A percentile compares a stretch with the other conserved stretches of the same genome.
Evolutionary conservation across 176 grass and related monocot species (phyloP).

Genomic region (Aegilops longissima): DNA sequence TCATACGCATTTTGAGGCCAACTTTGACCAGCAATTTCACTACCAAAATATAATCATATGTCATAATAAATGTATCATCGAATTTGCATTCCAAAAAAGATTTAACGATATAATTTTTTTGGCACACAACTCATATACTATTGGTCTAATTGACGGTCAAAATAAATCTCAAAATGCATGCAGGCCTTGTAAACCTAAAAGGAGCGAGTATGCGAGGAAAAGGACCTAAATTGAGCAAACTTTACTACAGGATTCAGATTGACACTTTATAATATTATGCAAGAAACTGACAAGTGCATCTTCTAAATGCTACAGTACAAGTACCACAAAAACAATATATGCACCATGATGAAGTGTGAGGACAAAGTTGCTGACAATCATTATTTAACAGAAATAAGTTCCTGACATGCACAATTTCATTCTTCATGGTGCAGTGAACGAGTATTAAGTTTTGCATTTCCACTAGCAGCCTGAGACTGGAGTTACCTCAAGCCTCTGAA

Average conservation of each 20-base stretch:
- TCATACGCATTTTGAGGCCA: neutral
- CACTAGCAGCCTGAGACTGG: neutral
- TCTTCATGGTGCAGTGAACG: neutral
- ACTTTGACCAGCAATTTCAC: neutral
- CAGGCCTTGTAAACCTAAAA: neutral
- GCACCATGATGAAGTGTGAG: neutral
- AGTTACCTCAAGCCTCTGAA: slow-evolving; percentile 2
- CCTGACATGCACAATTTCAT: neutral
- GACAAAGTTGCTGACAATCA: neutral
- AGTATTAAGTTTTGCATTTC: neutral
- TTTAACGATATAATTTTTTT: neutral
- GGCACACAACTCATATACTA: neutral
- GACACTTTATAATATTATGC: neutral
- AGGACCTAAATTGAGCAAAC: neutral
- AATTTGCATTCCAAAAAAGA: neutral
- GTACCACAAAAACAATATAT: neutral
- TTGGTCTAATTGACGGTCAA: neutral
- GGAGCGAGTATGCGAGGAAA: neutral
- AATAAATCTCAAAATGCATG: neutral
- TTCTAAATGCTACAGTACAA: neutral
- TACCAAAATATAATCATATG: neutral
- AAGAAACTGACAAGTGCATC: neutral
- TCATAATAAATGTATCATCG: neutral
- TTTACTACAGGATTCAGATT: neutral
- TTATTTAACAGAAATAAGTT: neutral